Base-by-base conservation (phyloP, 306 rosid genomes). In the Trifolium pratense region DNA sequence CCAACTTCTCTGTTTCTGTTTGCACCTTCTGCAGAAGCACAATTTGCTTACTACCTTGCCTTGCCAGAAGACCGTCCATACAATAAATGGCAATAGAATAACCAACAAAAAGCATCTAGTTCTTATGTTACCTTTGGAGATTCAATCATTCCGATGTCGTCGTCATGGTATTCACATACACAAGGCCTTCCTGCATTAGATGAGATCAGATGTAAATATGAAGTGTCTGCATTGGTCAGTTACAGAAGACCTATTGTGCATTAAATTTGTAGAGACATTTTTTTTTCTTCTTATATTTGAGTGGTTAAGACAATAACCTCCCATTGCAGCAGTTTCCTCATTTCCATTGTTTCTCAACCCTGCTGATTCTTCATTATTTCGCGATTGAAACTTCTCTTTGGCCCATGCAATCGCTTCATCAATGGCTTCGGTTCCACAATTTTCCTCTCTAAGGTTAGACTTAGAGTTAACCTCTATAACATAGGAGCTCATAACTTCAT, bases 321-420 rank as follows among this genome's bases (percentile, higher is more conserved):
- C 90, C 37, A 71, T 73, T 60, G 61, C 89, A 32, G 71, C 25
- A 21, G 78, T 75, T 63, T 71, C 81, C 42, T 80, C 87, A 77
- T 66, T 70, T 32, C 78, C 79, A 20, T 56, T 72, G 14, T 74
- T 84, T 82, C 75, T 83, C 61, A n/a, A 52, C 52, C 55, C 80
- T 49, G 78, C 80, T 49, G 78, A 72, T 73, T 88, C 87, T 80
- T 83, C 87, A 79, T 89, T 87, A 21, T 86, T 80, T 0, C 68
- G 83, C 23, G 89, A 78, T 49, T 86, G 94, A 65, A 81, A 91
- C 87, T 70, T 94, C 80, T 89, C 93, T 78, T 91, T 91, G 18
- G 92, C 97, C 98, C 98, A 94, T 58, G 98, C 98, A 79, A 94
- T 91, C 56, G 96, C 97, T 59, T 94, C 98, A 66, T 94, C 96